Conservation (phyloP, 2,329 filamentous ascomycete species). For the Alternaria infectoria region DNA sequence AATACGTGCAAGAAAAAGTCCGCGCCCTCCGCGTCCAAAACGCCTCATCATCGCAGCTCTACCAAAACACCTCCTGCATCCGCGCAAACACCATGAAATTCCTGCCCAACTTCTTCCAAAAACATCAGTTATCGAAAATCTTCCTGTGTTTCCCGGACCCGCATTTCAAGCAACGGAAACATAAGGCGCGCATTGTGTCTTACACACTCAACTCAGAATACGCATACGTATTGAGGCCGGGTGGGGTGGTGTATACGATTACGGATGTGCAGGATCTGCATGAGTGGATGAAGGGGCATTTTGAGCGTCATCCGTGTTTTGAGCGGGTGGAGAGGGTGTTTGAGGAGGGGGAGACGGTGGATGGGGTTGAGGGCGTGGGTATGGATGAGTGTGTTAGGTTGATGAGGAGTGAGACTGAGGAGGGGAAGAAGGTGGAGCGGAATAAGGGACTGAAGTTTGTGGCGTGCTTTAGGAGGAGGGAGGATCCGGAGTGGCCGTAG, state of each 20-base stretch:
- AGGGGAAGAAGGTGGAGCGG: constrained; percentile 93
- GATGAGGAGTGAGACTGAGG: constrained; percentile 88
- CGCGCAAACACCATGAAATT: constrained; percentile 99
- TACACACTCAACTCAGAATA: constrained; percentile 90
- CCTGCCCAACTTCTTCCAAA: constrained; percentile 93
- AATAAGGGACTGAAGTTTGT: constrained; percentile 92
- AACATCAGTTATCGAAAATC: constrained; percentile 81
- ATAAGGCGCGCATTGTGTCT: constrained; percentile 94
- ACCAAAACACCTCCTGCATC: constrained; percentile 87
- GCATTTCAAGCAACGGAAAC: constrained; percentile 96
- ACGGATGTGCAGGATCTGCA: constrained; percentile 96
- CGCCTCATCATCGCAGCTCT: constrained; percentile 56
- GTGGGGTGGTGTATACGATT: constrained; percentile 92
- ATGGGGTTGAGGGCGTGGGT: constrained; percentile 67
- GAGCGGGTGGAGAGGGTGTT: constrained; percentile 65
- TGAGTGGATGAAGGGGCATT: constrained; percentile 89
- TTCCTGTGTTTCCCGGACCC: constrained; percentile 99
- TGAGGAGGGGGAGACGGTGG: constrained; percentile 68
- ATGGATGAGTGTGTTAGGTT: constrained; percentile 73
- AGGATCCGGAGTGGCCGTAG: constrained; percentile 79
- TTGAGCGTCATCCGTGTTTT: constrained; percentile 79
- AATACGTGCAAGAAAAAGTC: constrained; percentile 89
- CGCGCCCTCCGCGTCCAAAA: constrained; percentile 76
- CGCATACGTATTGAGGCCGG: constrained; percentile 81
- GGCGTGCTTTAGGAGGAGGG: constrained; percentile 80